phyloP scores from a whole-genome alignment of 2,329 filamentous ascomycete species.

The Claviceps monticola region DNA sequence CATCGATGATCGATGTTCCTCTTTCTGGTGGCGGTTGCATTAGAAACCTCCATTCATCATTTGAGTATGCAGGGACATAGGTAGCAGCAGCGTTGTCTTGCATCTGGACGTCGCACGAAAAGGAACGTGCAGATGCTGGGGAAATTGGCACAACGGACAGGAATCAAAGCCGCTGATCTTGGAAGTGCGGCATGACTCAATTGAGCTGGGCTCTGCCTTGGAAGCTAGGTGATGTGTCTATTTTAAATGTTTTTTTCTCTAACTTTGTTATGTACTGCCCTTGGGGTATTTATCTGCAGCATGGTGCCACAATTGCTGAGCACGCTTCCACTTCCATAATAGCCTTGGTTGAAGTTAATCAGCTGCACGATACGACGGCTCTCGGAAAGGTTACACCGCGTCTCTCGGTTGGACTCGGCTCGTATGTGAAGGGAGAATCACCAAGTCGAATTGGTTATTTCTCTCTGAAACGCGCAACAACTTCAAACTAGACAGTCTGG shows the following conservation, averaged over 20 bases:
- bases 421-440: neutral
- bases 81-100: neutral
- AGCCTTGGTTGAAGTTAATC: too few species aligned
- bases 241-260: too few species aligned
- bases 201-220: neutral
- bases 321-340: neutral
- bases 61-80: neutral
- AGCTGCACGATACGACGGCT: neutral
- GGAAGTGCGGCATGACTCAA: neutral
- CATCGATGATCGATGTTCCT: too few species aligned
- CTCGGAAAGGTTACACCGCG: neutral
- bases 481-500: too few species aligned
- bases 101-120: neutral
- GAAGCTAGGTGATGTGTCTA: too few species aligned
- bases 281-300: neutral
- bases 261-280: too few species aligned
- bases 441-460: too few species aligned
- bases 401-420: neutral
- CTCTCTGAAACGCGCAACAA: too few species aligned
- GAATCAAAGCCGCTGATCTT: neutral
- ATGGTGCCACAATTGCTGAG: neutral
- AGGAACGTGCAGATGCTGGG: neutral
- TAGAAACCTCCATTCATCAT: neutral
- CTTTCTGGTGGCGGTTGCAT: too few species aligned
- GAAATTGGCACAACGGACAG: neutral